These are phyloP conservation scores for Lithohypha guttulata DNA, from an alignment of 2,329 filamentous ascomycete genomes.

Conservation along the genomic window DNA sequence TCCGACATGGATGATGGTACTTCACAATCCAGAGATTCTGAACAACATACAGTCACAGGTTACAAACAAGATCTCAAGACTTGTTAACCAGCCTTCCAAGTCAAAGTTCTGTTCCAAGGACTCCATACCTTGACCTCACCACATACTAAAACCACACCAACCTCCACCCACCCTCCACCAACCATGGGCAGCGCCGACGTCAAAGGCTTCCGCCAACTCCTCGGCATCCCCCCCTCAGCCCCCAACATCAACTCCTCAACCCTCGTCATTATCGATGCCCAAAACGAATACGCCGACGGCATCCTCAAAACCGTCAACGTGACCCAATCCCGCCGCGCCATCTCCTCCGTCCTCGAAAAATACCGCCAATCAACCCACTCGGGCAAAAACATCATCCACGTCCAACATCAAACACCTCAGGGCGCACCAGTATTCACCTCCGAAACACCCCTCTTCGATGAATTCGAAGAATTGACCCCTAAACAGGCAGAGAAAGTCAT, in stretches of 20 bases:
- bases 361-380: slow-evolving; percentile 39
- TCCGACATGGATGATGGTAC: no score
- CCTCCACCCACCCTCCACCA: no score
- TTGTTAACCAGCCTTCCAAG: no score
- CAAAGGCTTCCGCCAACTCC: slow-evolving; percentile 40
- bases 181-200: slow-evolving; percentile 2
- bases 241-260: slow-evolving; percentile 49
- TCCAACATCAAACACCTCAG: slow-evolving; percentile 48
- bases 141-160: no score
- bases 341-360: slow-evolving; percentile 45
- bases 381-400: slow-evolving; percentile 46
- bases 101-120: no score
- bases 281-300: slow-evolving; percentile 57
- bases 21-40: no score
- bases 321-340: slow-evolving; percentile 43
- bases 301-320: slow-evolving; percentile 46
- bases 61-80: no score
- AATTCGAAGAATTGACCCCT: slow-evolving; percentile 50
- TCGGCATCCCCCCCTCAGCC: slow-evolving; percentile 46
- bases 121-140: no score
- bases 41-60: no score
- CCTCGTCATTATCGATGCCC: slow-evolving; percentile 59
- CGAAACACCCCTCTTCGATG: slow-evolving; percentile 46
- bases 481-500: slow-evolving; percentile 46
- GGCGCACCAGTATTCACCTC: slow-evolving; percentile 58